A percentile compares a stretch with the other conserved stretches of the same genome.
Conservation (phyloP, 2,329 filamentous ascomycete species). For the Fusarium zealandicum region DNA sequence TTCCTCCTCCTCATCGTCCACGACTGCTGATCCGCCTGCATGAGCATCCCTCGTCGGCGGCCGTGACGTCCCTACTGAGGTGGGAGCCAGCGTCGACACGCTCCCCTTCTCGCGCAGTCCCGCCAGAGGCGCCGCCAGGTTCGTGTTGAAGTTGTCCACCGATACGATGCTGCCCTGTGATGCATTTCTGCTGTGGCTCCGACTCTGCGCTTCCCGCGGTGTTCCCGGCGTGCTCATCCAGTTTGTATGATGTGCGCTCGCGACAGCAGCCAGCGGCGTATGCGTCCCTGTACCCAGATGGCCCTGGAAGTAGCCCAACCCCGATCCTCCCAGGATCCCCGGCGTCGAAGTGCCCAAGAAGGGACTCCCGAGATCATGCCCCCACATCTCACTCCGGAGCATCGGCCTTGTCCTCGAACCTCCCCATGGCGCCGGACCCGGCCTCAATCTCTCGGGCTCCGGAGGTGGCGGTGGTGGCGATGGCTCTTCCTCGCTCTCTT, state of each 20-base stretch:
- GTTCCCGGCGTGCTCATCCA: constrained; percentile 45
- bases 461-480: constrained; percentile 26
- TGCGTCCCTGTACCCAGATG: constrained; percentile 79
- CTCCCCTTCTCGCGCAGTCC: constrained; percentile 65
- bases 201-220: constrained; percentile 24
- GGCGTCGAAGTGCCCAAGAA: constrained; percentile 68
- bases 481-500: constrained; percentile 47
- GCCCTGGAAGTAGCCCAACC: constrained; percentile 83
- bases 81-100: constrained; percentile 67
- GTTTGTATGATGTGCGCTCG: constrained; percentile 62
- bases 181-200: constrained; percentile 51
- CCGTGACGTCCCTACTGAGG: constrained; percentile 60
- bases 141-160: constrained; percentile 49
- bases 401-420: constrained; percentile 41
- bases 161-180: constrained; percentile 57
- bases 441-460: constrained; percentile 31
- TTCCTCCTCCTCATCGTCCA: constrained; percentile 47
- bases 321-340: constrained; percentile 74
- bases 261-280: constrained; percentile 80
- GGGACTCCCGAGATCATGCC: constrained; percentile 59
- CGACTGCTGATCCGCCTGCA: constrained; percentile 48
- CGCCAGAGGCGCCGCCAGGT: constrained; percentile 52
- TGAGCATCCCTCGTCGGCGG: constrained; percentile 64
- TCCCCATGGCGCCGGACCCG: constrained; percentile 27
- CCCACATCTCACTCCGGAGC: constrained; percentile 44